Evolutionary conservation across 345 rosid genomes (phyloP).

Genomic region (Brassica carinata): DNA sequence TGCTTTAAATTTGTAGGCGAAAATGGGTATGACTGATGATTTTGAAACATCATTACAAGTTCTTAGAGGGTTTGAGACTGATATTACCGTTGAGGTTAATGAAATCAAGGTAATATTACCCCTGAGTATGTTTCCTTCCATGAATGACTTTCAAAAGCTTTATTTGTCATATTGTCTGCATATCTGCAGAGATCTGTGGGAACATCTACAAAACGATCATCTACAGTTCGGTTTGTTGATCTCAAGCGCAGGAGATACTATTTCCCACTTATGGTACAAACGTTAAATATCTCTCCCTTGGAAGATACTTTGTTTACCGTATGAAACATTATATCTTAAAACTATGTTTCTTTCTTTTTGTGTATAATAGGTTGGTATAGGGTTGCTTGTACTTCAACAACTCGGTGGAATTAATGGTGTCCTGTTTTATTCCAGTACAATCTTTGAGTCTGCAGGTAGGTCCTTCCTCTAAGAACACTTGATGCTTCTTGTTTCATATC

Average conservation of each 20-base stretch:
- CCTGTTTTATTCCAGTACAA: slow-evolving; percentile 82
- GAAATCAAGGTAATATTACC: slow-evolving; percentile 79
- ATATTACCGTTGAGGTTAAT: slow-evolving; percentile 90
- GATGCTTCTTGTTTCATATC: slow-evolving; percentile 1
- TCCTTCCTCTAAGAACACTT: slow-evolving; percentile 9
- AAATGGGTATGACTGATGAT: slow-evolving; percentile 98
- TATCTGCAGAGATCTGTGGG: slow-evolving; percentile 76
- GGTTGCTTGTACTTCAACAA: slow-evolving; percentile 87
- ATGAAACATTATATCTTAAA: slow-evolving; percentile 4
- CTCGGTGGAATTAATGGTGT: slow-evolving; percentile 89
- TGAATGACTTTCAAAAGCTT: background rate
- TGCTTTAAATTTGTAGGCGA: slow-evolving; percentile 59
- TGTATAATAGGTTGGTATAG: slow-evolving; percentile 79
- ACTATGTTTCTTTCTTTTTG: background rate
- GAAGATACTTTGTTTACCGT: slow-evolving; percentile 3
- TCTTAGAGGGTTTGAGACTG: slow-evolving; percentile 92
- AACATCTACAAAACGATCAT: slow-evolving; percentile 59
- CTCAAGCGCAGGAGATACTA: slow-evolving; percentile 93
- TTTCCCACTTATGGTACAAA: slow-evolving; percentile 82
- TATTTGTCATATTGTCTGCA: slow-evolving; percentile 30
- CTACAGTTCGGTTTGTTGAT: slow-evolving; percentile 75
- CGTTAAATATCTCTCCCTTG: slow-evolving; percentile 8
- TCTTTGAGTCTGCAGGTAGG: slow-evolving; percentile 84
- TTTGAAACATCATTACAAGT: slow-evolving; percentile 98
- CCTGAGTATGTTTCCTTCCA: slow-evolving; percentile 10